These are phyloP conservation scores for Cymbidium sinense DNA, from an alignment of 106 monocot genomes.

Conservation along the genomic window DNA sequence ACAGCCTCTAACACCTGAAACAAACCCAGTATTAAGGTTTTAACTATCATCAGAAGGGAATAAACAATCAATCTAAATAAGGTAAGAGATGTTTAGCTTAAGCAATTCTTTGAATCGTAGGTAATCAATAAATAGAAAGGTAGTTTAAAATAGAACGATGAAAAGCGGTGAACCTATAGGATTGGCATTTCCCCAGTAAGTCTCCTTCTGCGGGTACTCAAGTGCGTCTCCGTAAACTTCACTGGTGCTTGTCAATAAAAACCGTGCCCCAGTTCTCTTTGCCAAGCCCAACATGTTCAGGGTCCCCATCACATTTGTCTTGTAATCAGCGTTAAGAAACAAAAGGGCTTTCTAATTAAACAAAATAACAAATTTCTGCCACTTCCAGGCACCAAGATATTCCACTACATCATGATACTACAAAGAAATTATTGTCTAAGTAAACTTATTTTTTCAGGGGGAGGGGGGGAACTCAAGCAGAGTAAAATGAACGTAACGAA, in stretches of 20 bases:
- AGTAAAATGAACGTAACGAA: constrained; percentile 8
- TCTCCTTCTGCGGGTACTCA: constrained; percentile 82
- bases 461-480: too few species aligned
- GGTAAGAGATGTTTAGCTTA: neutral
- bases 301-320: constrained; percentile 93
- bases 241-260: constrained; percentile 75
- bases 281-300: constrained; percentile 86
- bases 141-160: neutral
- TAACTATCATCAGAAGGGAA: neutral
- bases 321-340: constrained; percentile 38
- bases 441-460: too few species aligned
- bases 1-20: constrained; percentile 80
- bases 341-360: neutral
- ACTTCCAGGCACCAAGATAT: neutral
- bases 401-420: too few species aligned
- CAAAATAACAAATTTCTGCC: neutral
- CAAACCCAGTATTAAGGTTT: neutral
- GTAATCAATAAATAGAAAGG: neutral
- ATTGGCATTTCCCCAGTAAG: constrained; percentile 88
- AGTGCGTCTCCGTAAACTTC: constrained; percentile 88
- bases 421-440: too few species aligned
- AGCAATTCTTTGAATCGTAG: neutral
- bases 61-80: neutral
- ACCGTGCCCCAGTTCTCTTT: constrained; percentile 76
- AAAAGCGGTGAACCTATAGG: constrained; percentile 46